Percentiles rank a stretch among this genome's conserved stretches.
These are phyloP conservation scores for Pelargonium exstipulatum DNA, from an alignment of 441 rosid genomes.

Conservation along the genomic window DNA sequence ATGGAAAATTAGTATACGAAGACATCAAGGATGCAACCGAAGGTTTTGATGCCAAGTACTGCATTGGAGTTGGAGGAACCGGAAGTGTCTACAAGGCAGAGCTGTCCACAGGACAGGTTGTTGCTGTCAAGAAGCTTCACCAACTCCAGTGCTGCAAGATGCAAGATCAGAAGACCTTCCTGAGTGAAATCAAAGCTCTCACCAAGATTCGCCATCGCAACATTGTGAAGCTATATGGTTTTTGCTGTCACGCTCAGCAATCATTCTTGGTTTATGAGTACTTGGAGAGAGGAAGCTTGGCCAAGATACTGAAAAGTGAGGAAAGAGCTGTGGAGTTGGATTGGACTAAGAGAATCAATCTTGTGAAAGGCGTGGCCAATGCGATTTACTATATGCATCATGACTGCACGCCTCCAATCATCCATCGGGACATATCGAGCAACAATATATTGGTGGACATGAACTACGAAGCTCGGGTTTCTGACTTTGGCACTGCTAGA, in stretches of 20 bases:
- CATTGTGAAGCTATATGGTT: conserved; percentile 40
- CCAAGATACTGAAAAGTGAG: conserved; percentile 22
- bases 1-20: conserved; percentile 28
- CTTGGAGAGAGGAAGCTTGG: conserved; percentile 37
- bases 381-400: conserved; percentile 41
- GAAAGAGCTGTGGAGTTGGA: conserved; percentile 27
- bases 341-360: conserved; percentile 32
- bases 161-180: conserved; percentile 19
- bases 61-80: conserved; percentile 34
- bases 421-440: conserved; percentile 40
- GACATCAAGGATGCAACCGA: conserved; percentile 30
- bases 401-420: conserved; percentile 32
- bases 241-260: conserved; percentile 28
- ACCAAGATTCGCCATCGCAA: conserved; percentile 38
- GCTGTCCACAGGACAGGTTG: conserved; percentile 21
- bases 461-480: conserved; percentile 32
- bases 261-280: conserved; percentile 35
- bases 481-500: conserved; percentile 33
- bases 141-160: conserved; percentile 15
- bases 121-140: conserved; percentile 34
- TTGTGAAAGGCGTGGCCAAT: conserved; percentile 36
- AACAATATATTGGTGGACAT: conserved; percentile 29
- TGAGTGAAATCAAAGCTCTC: conserved; percentile 32
- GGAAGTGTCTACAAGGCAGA: conserved; percentile 39
- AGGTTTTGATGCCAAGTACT: conserved; percentile 25